Evolutionary conservation across 371 early-diverging fungal species (phyloP), one percentile per base, ranked within the genome.

Genomic region (Zopfochytrium polystomum): DNA sequence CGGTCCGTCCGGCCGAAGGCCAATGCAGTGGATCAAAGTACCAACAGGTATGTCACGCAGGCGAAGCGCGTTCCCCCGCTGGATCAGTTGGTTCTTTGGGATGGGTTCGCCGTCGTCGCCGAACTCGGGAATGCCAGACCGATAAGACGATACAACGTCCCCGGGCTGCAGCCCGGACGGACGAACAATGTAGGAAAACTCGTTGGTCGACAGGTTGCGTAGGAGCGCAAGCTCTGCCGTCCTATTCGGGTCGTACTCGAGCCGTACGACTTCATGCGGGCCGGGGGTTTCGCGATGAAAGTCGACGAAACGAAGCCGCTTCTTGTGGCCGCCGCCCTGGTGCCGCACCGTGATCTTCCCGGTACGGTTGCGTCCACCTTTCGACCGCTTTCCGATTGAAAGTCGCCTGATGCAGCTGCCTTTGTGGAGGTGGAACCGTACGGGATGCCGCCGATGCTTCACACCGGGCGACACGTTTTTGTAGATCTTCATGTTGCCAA

Each of bases 171-270:
- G 61, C 33, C 85, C 88, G 20, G 84, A 81, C 22, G 91, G 89
- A 1, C 93, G 90, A 34, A 94, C 76, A 61, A 95, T 89, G 72
- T 95, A 95, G 34, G 87, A 87, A 67, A 88, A 73, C 58, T 85
- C 80, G 58, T 86, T 87, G 25, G 87, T 89, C 31, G 79, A 77
- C 47, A 88, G 80, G 66, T 91, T 84, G 53, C 84, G 81, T 65
- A 97, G 78, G 62, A 97, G 69, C 7, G 93, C 92, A 62, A 97
- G 89, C 75, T 91, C 90, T n/a, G 90, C 95, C 33, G 87, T 87
- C 47, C 98, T 80, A 69, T 92, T 92, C 25, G 98, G 98, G 71
- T 97, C 98, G 67, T 93, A 91, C 72, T 97, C 98, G 22, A 95
- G 73, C 20, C 98, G 85, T 58, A 90, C 78, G 1, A 97, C 95